phyloP scores from a whole-genome alignment of 176 grass and related monocot species.

The Eleusine coracana region DNA sequence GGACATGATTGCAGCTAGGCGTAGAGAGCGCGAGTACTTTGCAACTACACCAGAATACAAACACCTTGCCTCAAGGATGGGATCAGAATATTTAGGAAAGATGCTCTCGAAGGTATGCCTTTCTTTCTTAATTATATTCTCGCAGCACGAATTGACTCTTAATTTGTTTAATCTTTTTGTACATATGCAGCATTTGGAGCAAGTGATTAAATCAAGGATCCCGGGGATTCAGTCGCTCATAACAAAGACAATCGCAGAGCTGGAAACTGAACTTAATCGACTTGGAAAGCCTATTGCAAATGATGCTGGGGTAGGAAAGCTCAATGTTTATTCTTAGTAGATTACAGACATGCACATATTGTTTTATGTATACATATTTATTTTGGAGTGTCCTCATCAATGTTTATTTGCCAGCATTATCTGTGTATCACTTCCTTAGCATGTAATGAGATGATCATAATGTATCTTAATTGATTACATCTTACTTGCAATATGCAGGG shows the following conservation, averaged over 20 bases:
- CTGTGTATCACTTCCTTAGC: not conserved
- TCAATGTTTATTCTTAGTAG: not conserved
- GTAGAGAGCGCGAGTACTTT: conserved; percentile 93
- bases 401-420: not conserved
- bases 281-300: conserved; percentile 96
- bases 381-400: not conserved
- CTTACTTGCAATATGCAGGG: conserved; percentile 60
- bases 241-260: conserved; percentile 90
- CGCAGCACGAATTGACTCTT: conserved; percentile 36
- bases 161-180: not conserved
- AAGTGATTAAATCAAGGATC: conserved; percentile 97
- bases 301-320: conserved; percentile 84
- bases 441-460: not conserved
- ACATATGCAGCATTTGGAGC: conserved; percentile 80
- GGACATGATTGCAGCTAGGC: conserved; percentile 98
- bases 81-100: conserved; percentile 95
- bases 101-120: conserved; percentile 87
- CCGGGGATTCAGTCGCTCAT: conserved; percentile 97
- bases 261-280: conserved; percentile 93
- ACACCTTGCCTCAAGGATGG: conserved; percentile 89
- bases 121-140: conserved; percentile 25
- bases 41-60: conserved; percentile 84
- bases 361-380: not conserved
- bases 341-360: not conserved
- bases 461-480: not conserved